Evolutionary conservation across 768 basidiomycete species (phyloP), one percentile per base, ranked within the genome.

Genomic region (Leucogyrophana mollusca): DNA sequence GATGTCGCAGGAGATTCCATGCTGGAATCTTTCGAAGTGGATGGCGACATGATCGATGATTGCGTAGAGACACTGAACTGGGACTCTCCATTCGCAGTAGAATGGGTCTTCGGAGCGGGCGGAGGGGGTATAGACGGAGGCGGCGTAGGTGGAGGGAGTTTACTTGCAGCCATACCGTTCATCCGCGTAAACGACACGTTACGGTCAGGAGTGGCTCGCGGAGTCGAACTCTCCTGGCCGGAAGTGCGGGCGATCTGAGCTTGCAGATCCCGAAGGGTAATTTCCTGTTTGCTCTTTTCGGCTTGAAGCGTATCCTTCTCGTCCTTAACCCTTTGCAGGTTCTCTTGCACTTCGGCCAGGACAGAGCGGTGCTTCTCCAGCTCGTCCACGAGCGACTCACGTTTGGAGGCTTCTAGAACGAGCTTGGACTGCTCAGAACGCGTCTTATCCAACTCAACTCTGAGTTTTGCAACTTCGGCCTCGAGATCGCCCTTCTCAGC

Each of bases 51-150:
- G 23, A 68, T 74, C 8, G 85, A 84, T 22, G 78, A 71, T 30
- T 81, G 77, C 10, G 85, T 84, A 5, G 83, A 82, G 9, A 76
- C 75, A 53, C 82, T 86, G 50, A 74, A 64, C 47, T 72, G 74
- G 11, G 72, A 72, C 55, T 81, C 86, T 43, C 70, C 71, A 49
- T 69, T 76, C 34, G 63, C 56, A 48, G 24, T 57, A n/a, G n/a
- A n/a, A 51, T 48, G 69, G 40, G 49, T 69, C 61, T 48, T 79
- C 20, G 90, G 90, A 4, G 85, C 81, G 14, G 89, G 90, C 1
- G 88, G 89, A 17, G 90, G 90, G 1, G 94, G 94, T 9, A 90
- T 79, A 24, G 87, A 77, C 0, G 93, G 94, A 9, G 94, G 90
- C 8, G 93, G 92, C 0, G 64, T 65, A 0, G 87, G 88, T 0